Evolutionary conservation across 495 filamentous ascomycete genomes (phyloP).

Genomic region (Venustampulla echinocandica): DNA sequence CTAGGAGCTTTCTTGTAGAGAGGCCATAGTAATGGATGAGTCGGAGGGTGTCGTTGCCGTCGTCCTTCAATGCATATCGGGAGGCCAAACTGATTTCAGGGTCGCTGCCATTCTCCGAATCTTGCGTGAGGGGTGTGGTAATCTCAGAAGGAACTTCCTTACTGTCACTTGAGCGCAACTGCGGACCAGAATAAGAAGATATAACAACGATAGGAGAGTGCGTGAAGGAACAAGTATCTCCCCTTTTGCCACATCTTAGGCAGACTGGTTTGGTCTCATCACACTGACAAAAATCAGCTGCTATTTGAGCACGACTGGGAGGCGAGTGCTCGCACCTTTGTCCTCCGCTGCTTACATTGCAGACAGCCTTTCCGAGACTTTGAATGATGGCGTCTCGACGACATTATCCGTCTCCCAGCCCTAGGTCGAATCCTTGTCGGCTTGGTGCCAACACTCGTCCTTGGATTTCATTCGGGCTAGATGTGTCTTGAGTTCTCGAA

Average conservation of each 20-base stretch:
- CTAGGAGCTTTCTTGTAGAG: background rate
- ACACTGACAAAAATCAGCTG: background rate
- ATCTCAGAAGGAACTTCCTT: background rate
- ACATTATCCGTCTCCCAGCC: no score
- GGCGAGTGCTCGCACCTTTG: background rate
- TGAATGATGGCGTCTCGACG: background rate
- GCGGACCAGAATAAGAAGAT: no score
- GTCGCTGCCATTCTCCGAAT: background rate
- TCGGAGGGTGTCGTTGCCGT: slow-evolving; percentile 1
- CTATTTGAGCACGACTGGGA: background rate
- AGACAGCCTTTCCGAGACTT: background rate
- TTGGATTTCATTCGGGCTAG: no score
- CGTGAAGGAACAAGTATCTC: background rate
- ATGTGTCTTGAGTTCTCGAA: no score
- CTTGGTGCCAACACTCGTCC: no score
- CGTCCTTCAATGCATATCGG: background rate
- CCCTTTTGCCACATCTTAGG: background rate
- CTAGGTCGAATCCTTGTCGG: no score
- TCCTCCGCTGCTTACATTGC: background rate
- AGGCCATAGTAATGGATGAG: slow-evolving; percentile 3
- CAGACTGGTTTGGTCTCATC: slow-evolving; percentile 4
- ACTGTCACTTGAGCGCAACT: no score
- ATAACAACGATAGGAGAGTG: slow-evolving; percentile 1
- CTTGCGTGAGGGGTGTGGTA: background rate
- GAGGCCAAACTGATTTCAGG: slow-evolving; percentile 1